Evolutionary conservation across 2,329 filamentous ascomycete genomes (phyloP).

Genomic region (Leptoxyphium fumago): DNA sequence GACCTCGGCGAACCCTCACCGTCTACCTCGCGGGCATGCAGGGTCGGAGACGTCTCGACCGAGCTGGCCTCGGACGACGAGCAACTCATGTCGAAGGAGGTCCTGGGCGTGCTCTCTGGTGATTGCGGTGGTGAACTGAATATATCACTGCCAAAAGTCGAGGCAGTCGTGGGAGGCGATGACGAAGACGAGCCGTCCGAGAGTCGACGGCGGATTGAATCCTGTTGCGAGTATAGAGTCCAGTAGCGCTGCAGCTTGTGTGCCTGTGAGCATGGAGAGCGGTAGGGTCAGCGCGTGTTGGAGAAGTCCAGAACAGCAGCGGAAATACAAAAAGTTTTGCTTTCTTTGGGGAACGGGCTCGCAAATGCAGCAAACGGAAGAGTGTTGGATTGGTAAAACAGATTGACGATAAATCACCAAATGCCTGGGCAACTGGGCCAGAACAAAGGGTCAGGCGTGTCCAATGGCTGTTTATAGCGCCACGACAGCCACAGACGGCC

Average conservation of each 20-base stretch:
- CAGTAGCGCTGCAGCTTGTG: slow-evolving; percentile 18
- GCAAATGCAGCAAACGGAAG: not conserved
- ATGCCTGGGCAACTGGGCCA: not conserved
- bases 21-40: not conserved
- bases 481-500: not conserved
- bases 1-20: not conserved
- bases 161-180: slow-evolving; percentile 10
- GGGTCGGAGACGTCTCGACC: slow-evolving; percentile 1
- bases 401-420: not conserved
- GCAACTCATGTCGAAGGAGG: not conserved
- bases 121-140: slow-evolving; percentile 17
- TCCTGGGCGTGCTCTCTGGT: slow-evolving; percentile 12
- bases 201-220: slow-evolving; percentile 24
- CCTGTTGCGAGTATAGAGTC: slow-evolving; percentile 24
- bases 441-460: not conserved
- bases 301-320: not conserved
- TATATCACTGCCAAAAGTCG: no score
- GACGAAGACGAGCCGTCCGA: slow-evolving; percentile 18
- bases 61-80: not conserved
- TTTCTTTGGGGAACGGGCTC: not conserved
- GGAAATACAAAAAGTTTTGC: not conserved
- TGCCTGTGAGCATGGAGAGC: slow-evolving; percentile 2
- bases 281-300: not conserved
- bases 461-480: not conserved
- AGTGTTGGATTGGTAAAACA: not conserved